Evolutionary conservation across 495 filamentous ascomycete genomes (phyloP).

Genomic region (Parathielavia appendiculata): DNA sequence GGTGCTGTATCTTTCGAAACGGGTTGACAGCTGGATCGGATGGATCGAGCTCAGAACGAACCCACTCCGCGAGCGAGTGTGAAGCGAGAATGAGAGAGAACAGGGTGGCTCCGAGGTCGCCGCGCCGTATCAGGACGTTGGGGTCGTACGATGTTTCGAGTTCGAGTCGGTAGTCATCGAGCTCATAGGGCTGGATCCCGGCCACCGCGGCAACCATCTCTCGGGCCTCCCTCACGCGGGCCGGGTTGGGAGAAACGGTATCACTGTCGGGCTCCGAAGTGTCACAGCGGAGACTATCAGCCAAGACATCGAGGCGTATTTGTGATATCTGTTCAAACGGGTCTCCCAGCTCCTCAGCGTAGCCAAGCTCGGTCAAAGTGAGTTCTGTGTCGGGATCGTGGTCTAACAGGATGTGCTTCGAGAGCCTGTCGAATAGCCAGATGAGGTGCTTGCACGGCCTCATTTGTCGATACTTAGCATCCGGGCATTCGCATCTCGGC

Average conservation of each 20-base stretch:
- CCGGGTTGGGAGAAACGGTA: constrained; percentile 21
- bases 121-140: constrained; percentile 28
- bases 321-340: constrained; percentile 39
- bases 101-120: constrained; percentile 44
- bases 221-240: constrained; percentile 38
- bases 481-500: constrained; percentile 40
- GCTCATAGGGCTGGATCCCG: constrained; percentile 29
- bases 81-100: constrained; percentile 45
- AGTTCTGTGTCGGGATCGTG: constrained; percentile 35
- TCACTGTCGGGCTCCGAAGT: constrained; percentile 32
- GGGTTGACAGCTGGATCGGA: constrained; percentile 37
- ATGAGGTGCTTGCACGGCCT: constrained; percentile 45
- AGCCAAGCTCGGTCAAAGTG: constrained; percentile 34
- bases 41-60: constrained; percentile 34
- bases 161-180: constrained; percentile 38
- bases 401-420: constrained; percentile 35
- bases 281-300: constrained; percentile 42
- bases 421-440: constrained; percentile 45
- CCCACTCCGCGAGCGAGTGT: constrained; percentile 41
- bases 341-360: constrained; percentile 39
- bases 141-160: constrained; percentile 28
- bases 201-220: constrained; percentile 43
- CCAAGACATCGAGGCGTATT: constrained; percentile 42
- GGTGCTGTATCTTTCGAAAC: constrained; percentile 37
- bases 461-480: constrained; percentile 22